Evolutionary conservation across 2,329 filamentous ascomycete genomes (phyloP).

Genomic region (Arthroderma sp.): DNA sequence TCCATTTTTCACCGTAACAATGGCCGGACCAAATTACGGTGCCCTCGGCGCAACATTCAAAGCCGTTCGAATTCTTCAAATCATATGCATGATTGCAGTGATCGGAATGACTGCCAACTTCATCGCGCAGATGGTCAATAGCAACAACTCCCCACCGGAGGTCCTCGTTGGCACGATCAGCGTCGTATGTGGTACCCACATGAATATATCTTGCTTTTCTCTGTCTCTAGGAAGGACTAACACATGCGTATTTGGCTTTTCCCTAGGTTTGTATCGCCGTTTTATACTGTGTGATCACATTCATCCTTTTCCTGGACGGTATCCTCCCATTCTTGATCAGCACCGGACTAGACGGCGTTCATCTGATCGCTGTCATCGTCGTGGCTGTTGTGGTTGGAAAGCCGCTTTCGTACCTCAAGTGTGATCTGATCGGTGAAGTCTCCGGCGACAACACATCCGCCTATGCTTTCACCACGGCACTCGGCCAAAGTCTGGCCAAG

Average conservation of each 20-base stretch:
- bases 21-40: constrained; percentile 49
- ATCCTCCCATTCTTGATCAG: constrained; percentile 62
- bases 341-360: constrained; percentile 50
- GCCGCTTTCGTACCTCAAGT: constrained; percentile 66
- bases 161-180: constrained; percentile 66
- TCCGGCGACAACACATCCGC: constrained; percentile 35
- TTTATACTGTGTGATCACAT: constrained; percentile 66
- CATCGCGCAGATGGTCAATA: constrained; percentile 58
- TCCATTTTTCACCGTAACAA: constrained; percentile 18
- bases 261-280: constrained; percentile 60
- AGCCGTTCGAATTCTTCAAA: constrained; percentile 56
- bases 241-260: background rate
- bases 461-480: constrained; percentile 41
- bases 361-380: constrained; percentile 66
- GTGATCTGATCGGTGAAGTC: constrained; percentile 42
- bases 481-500: constrained; percentile 40
- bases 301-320: constrained; percentile 67
- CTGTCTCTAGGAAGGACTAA: too few relatives aligned
- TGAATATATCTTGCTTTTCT: too few relatives aligned
- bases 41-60: constrained; percentile 70
- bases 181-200: constrained; percentile 49
- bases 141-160: constrained; percentile 51
- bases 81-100: constrained; percentile 57
- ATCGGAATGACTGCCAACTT: constrained; percentile 76
- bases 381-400: constrained; percentile 65